Evolutionary conservation across 2,329 filamentous ascomycete genomes (phyloP).

Genomic region (Chalaropsis thielavioides): DNA sequence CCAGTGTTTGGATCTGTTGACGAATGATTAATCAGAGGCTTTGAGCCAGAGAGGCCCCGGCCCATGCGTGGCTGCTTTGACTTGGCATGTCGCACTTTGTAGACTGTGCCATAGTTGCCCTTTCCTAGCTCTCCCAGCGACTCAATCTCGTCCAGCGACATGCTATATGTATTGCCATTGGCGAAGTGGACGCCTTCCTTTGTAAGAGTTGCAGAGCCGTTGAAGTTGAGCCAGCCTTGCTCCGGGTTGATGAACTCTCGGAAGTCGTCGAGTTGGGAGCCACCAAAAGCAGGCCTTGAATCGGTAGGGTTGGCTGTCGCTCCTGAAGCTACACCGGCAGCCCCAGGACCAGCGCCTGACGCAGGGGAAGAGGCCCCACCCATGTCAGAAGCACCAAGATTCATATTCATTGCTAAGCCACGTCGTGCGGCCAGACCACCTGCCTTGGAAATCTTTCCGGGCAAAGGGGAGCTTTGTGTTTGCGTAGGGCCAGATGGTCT

Average conservation of each 20-base stretch:
- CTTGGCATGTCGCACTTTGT: slow-evolving; percentile 82
- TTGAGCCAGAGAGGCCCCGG: slow-evolving; percentile 37
- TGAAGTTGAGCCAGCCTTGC: slow-evolving; percentile 81
- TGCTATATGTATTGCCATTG: slow-evolving; percentile 76
- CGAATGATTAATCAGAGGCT: slow-evolving; percentile 26
- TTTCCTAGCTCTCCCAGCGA: slow-evolving; percentile 88
- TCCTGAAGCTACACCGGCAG: slow-evolving; percentile 14
- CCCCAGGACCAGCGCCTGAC: slow-evolving; percentile 18
- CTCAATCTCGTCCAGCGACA: slow-evolving; percentile 91
- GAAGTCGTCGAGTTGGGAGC: slow-evolving; percentile 44
- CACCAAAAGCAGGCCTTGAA: slow-evolving; percentile 28
- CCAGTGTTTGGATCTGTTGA: slow-evolving; percentile 25
- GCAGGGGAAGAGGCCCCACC: slow-evolving; percentile 9
- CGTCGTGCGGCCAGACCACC: slow-evolving; percentile 52
- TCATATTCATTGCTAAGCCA: slow-evolving; percentile 35
- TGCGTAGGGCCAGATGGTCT: neutral
- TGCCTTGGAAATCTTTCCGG: neutral
- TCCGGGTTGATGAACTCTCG: slow-evolving; percentile 80
- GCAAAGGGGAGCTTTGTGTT: neutral
- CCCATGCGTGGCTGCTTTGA: slow-evolving; percentile 43
- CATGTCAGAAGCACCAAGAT: neutral
- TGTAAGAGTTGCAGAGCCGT: slow-evolving; percentile 81
- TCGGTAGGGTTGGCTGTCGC: slow-evolving; percentile 11
- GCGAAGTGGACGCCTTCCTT: slow-evolving; percentile 84
- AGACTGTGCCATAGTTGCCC: slow-evolving; percentile 96